Base-by-base conservation (phyloP, 495 filamentous ascomycete species). In the Lophium mytilinum region DNA sequence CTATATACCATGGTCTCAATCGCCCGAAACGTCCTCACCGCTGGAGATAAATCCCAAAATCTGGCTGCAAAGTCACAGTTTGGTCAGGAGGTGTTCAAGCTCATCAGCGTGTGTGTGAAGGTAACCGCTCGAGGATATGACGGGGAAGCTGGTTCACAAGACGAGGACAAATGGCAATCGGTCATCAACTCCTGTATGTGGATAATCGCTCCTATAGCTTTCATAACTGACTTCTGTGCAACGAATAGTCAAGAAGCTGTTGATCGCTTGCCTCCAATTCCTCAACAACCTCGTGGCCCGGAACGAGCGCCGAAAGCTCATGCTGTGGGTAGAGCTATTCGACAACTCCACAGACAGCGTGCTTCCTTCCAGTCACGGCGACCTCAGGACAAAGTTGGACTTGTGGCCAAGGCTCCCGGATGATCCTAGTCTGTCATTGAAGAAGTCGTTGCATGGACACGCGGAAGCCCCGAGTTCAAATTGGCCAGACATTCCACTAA, bases 111-210 rank as follows among this genome's bases (percentile, higher is more conserved):
- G 14, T 93, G 88, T 68, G 84, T 95, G 33, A 80, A 88, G 51
- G 89, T 96, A 0, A 93, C 90, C 0, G 90, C 90, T 50, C 82
- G 90, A 66, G 90, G 89, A 0, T 95, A 89, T 59, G 90, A 95
- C 68, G 88, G 89, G 12, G 88, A 94, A 52, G 78, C 81, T 14
- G 80, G 80, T 51, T 76, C 79, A 41, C 73, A 75, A 42, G 82
- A 83, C 37, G 83, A 87, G 65, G 78, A 83, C 53, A 80, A 81
- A 47, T 87, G 83, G 83, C 80, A 84, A 63, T 84, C 84, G 64
- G 80, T 94, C 39, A 66, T 76, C 15, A 70, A 69, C 62, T 63
- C 69, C n/a, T 76, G 69, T 72, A 64, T 30, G 69, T 48, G 12
- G 9, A 17, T 9, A 9, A 9, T 24, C 21, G 4, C 15, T 9